phyloP scores from a whole-genome alignment of 2,329 filamentous ascomycete species.

The Fusarium equiseti region DNA sequence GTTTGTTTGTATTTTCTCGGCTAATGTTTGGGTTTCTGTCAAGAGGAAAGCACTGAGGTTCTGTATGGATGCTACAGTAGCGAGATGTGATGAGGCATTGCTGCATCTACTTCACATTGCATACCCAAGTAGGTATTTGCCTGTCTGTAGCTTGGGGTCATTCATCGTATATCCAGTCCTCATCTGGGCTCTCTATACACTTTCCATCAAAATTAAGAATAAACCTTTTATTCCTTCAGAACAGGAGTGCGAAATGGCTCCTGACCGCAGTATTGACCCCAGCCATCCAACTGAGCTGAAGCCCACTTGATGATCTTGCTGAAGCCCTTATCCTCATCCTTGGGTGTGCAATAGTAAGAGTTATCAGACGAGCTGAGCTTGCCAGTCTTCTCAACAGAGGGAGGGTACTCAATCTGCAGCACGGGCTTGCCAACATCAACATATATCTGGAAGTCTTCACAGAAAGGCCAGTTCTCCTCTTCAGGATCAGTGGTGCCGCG shows the following conservation, averaged over 20 bases:
- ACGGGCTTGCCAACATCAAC: constrained; percentile 50
- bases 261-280: constrained; percentile 50
- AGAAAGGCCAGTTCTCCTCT: constrained; percentile 44
- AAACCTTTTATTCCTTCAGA: constrained; percentile 28
- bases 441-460: constrained; percentile 49
- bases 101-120: too few species aligned
- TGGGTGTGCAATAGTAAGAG: constrained; percentile 44
- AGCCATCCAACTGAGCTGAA: constrained; percentile 50
- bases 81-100: too few species aligned
- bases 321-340: constrained; percentile 48
- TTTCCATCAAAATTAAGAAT: background rate
- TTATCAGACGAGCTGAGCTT: constrained; percentile 44
- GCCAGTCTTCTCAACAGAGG: constrained; percentile 43
- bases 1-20: too few species aligned
- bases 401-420: constrained; percentile 53
- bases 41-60: too few species aligned
- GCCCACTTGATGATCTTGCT: constrained; percentile 52
- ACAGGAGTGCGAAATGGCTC: constrained; percentile 46
- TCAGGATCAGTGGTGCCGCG: constrained; percentile 40
- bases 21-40: too few species aligned
- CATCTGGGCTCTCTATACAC: background rate
- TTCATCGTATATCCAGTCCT: too few species aligned
- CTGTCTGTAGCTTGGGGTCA: too few species aligned
- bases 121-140: too few species aligned
- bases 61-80: too few species aligned